Conservation (phyloP, 164 flowering plant species). For the Tetrastigma voinierianum region DNA sequence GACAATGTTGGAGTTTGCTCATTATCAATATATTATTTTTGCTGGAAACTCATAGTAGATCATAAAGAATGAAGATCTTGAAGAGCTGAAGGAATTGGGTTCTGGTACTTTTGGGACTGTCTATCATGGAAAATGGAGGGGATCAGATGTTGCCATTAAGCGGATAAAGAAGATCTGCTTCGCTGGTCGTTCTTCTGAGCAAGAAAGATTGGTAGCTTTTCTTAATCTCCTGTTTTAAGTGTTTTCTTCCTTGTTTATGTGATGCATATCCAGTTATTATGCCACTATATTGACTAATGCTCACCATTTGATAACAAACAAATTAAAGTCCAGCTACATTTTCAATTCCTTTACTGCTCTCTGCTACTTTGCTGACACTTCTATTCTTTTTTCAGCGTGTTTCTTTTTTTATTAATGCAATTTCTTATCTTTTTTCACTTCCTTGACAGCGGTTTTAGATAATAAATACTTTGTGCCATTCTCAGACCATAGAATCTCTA, state of each 20-base stretch:
- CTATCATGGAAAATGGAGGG: constrained; percentile 98
- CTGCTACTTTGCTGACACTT: not conserved
- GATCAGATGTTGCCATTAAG: constrained; percentile 94
- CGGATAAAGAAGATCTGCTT: constrained; percentile 90
- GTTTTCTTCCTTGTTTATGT: not conserved
- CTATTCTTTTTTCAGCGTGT: not conserved
- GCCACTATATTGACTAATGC: not conserved
- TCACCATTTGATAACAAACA: not conserved
- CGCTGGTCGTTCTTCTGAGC: constrained; percentile 92
- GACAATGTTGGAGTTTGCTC: not conserved
- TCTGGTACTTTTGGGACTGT: constrained; percentile 98
- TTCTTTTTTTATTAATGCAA: not conserved
- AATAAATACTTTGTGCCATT: not conserved
- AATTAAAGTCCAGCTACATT: not conserved
- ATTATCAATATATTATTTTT: not conserved
- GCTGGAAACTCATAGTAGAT: constrained; percentile 31
- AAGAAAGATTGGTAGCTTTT: constrained; percentile 77
- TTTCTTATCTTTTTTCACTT: not conserved
- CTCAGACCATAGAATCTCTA: constrained; percentile 81
- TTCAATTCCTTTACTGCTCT: not conserved
- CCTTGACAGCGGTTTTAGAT: not conserved
- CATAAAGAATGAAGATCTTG: constrained; percentile 91
- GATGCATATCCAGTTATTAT: not conserved
- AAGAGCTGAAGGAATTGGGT: constrained; percentile 78
- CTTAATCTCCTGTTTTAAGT: not conserved